Percentiles rank a stretch among this genome's conserved stretches.
Conservation (phyloP, 768 basidiomycete species). For the Lepiota venenata region DNA sequence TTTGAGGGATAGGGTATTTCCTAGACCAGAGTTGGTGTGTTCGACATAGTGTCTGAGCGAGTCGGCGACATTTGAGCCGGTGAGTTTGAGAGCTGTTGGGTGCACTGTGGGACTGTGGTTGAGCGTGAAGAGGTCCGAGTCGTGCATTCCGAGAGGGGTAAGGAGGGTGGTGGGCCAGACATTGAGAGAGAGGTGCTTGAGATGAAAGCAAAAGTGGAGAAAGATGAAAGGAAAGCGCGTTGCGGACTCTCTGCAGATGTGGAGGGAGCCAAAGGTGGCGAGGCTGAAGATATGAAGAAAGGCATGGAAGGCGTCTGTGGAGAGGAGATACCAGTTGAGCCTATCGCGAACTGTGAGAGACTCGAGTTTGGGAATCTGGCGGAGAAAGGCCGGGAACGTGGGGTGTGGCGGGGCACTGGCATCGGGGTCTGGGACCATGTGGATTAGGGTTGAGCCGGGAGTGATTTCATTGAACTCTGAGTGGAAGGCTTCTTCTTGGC, state of each 20-base stretch:
- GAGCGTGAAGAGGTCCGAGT: not conserved
- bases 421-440: constrained; percentile 1
- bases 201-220: not conserved
- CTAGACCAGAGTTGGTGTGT: not conserved
- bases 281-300: not conserved
- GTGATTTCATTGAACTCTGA: not conserved
- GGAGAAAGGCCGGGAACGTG: constrained; percentile 5
- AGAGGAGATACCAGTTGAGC: not conserved
- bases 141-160: not conserved
- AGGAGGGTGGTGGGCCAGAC: constrained; percentile 1
- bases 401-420: not conserved
- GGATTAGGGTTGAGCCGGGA: not conserved
- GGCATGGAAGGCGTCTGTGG: not conserved
- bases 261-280: not conserved
- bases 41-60: not conserved
- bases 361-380: not conserved
- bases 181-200: not conserved
- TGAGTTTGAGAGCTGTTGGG: not conserved
- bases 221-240: constrained; percentile 1
- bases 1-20: not conserved
- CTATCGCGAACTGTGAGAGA: not conserved
- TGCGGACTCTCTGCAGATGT: not conserved
- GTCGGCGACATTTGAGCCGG: not conserved
- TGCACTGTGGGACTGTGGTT: not conserved
- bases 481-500: not conserved